Percentiles rank a stretch among this genome's conserved stretches.
Conservation (phyloP, 495 filamentous ascomycete species). For the Xeromyces bisporus region DNA sequence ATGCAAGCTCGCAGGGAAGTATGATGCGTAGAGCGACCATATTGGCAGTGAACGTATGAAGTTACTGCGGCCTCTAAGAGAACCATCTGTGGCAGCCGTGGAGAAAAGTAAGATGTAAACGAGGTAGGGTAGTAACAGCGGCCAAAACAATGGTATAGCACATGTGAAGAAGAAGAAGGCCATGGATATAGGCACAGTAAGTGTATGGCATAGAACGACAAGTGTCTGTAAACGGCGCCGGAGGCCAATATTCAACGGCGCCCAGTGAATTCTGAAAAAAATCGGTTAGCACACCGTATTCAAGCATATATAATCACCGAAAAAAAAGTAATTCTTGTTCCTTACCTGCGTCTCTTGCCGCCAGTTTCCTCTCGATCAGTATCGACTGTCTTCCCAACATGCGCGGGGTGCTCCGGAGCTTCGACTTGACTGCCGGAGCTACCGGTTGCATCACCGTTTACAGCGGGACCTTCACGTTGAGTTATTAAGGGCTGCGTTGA, state of each 20-base stretch:
- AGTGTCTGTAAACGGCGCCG: conserved; percentile 76
- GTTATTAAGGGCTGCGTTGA: no score
- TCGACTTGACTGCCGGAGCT: no score
- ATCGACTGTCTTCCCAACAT: no score
- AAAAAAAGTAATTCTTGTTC: no score
- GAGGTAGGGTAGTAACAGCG: conserved; percentile 77
- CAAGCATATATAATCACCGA: no score
- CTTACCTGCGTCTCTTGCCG: no score
- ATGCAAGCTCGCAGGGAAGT: conserved; percentile 81
- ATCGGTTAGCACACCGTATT: no score
- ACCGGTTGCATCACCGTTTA: no score
- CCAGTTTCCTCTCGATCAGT: no score
- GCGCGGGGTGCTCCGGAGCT: no score
- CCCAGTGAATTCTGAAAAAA: conserved; percentile 51
- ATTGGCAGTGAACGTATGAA: conserved; percentile 54
- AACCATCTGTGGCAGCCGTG: conserved; percentile 54
- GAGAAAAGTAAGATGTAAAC: conserved; percentile 67
- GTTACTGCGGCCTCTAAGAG: conserved; percentile 52
- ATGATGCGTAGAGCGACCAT: conserved; percentile 81
- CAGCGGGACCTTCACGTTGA: no score
- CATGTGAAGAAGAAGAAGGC: conserved; percentile 84
- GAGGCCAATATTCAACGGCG: conserved; percentile 73
- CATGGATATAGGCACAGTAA: conserved; percentile 57
- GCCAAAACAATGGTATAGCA: conserved; percentile 82
- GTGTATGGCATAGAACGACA: conserved; percentile 69